phyloP scores from a whole-genome alignment of 1,284 basidiomycete species.

The Agroathelia rolfsii region DNA sequence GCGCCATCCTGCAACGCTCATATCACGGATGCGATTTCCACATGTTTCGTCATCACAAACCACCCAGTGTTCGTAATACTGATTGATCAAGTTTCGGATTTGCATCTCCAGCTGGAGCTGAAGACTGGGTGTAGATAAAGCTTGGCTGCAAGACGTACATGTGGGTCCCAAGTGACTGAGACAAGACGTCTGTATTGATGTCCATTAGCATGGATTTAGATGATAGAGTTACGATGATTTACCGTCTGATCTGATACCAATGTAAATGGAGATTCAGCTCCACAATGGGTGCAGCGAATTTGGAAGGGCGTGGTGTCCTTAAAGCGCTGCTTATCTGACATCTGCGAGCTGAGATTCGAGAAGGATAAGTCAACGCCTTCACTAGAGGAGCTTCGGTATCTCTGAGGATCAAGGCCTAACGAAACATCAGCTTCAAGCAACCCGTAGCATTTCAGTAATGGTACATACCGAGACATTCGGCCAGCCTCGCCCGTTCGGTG shows the following conservation, averaged over 20 bases:
- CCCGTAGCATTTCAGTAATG: background rate
- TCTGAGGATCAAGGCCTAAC: constrained; percentile 75
- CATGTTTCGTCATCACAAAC: constrained; percentile 86
- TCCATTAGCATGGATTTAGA: constrained; percentile 1
- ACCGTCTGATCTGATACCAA: constrained; percentile 62
- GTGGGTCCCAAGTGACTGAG: constrained; percentile 36
- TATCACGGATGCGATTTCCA: constrained; percentile 75
- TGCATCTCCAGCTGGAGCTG: constrained; percentile 81
- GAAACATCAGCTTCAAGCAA: background rate
- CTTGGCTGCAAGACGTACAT: constrained; percentile 55
- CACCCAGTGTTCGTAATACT: constrained; percentile 87
- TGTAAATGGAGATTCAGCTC: constrained; percentile 51
- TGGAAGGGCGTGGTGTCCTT: constrained; percentile 61
- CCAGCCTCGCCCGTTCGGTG: constrained; percentile 83
- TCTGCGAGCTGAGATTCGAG: constrained; percentile 80
- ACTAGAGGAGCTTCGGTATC: constrained; percentile 46
- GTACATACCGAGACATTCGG: constrained; percentile 82
- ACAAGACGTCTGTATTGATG: constrained; percentile 33
- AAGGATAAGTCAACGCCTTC: constrained; percentile 51
- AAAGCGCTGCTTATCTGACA: constrained; percentile 85
- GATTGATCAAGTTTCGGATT: constrained; percentile 67
- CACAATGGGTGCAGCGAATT: constrained; percentile 69
- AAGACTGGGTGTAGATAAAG: constrained; percentile 51
- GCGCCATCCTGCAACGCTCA: constrained; percentile 82
- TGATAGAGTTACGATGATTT: constrained; percentile 13